Conservation (phyloP, 371 early-diverging fungal species). For the Actinomucor elegans region DNA sequence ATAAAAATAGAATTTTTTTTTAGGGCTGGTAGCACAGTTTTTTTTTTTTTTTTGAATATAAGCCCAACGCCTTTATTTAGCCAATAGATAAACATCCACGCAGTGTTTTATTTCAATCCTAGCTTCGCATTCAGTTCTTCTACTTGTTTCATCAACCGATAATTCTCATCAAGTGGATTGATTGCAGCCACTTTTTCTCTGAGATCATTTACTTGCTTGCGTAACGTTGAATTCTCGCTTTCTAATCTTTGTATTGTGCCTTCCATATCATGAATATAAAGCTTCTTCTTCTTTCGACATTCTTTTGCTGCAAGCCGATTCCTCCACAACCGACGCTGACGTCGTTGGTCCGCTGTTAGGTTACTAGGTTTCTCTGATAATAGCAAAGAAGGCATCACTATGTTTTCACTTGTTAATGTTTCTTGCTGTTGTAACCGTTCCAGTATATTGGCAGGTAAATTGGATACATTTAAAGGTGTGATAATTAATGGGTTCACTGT, state of each 20-base stretch:
- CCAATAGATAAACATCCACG: too few species aligned
- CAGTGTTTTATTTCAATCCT: conserved; percentile 18
- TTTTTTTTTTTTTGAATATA: background rate
- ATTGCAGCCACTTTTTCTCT: conserved; percentile 3
- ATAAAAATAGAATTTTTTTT: conserved; percentile 8
- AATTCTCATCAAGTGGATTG: conserved; percentile 48
- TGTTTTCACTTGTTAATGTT: conserved; percentile 2
- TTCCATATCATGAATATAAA: conserved; percentile 70
- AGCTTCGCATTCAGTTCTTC: conserved; percentile 69
- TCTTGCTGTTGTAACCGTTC: conserved; percentile 7
- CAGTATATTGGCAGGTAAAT: background rate
- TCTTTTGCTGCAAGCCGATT: conserved; percentile 82
- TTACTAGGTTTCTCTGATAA: background rate
- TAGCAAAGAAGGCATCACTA: background rate
- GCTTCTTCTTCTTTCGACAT: conserved; percentile 82
- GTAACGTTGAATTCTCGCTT: conserved; percentile 60
- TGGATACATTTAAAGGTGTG: background rate
- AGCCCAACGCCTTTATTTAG: background rate
- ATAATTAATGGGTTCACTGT: background rate
- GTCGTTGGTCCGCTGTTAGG: conserved; percentile 61
- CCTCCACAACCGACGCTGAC: conserved; percentile 70
- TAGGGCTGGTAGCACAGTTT: too few species aligned
- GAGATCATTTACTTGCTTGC: conserved; percentile 63
- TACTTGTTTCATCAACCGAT: conserved; percentile 57
- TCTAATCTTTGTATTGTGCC: conserved; percentile 59